Evolutionary conservation across 805 yeast species (phyloP).

Genomic region (Yamadazyma sp.): DNA sequence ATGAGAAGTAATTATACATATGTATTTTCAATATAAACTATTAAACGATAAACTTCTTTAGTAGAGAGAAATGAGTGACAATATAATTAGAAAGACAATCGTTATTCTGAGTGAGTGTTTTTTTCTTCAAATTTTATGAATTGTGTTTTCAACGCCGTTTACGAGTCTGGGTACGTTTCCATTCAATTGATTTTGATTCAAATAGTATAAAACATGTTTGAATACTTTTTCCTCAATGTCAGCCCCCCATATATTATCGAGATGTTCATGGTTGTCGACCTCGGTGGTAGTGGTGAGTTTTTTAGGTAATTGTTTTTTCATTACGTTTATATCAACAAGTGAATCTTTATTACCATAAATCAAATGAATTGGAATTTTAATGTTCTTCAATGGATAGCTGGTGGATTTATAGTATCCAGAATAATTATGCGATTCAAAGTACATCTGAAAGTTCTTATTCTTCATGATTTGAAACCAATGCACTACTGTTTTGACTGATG

Average conservation of each 20-base stretch:
- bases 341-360: constrained; percentile 81
- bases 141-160: neutral
- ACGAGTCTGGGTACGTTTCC: neutral
- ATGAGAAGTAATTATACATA: too few species aligned
- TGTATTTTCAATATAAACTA: too few species aligned
- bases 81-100: too few species aligned
- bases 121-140: neutral
- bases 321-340: constrained; percentile 78
- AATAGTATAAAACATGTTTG: constrained; percentile 22
- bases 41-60: too few species aligned
- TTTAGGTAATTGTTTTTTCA: constrained; percentile 65
- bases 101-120: neutral
- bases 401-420: constrained; percentile 30
- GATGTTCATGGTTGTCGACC: constrained; percentile 75
- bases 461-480: constrained; percentile 94
- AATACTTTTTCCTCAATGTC: constrained; percentile 45
- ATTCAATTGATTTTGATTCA: neutral
- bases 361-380: constrained; percentile 64
- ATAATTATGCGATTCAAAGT: constrained; percentile 50
- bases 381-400: constrained; percentile 38
- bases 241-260: constrained; percentile 87
- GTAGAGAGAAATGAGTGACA: too few species aligned
- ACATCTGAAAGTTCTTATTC: constrained; percentile 81
- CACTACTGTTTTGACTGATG: constrained; percentile 89
- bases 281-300: constrained; percentile 49